Percentiles rank a stretch among this genome's conserved stretches.
Evolutionary conservation across 2,329 filamentous ascomycete genomes (phyloP).

Genomic region (Exophiala viscosa): DNA sequence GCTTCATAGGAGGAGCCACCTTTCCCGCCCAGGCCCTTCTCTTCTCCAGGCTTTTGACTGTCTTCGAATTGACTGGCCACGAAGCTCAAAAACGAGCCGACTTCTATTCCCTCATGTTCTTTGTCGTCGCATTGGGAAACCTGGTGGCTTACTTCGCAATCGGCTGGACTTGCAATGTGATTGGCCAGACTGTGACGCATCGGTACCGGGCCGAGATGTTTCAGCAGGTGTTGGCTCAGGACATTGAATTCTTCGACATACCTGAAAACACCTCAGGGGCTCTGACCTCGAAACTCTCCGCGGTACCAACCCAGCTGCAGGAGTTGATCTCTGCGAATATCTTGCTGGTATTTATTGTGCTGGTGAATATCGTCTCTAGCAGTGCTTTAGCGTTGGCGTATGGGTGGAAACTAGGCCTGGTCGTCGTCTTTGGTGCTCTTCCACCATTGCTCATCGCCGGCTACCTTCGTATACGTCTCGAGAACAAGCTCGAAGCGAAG

Average conservation of each 20-base stretch:
- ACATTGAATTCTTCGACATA: slow-evolving; percentile 34
- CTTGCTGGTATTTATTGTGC: slow-evolving; percentile 46
- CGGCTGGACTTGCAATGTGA: slow-evolving; percentile 33
- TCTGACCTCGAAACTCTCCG: slow-evolving; percentile 30
- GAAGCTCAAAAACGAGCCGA: slow-evolving; percentile 33
- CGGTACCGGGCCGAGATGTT: slow-evolving; percentile 28
- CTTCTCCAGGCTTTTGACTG: slow-evolving; percentile 29
- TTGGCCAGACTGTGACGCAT: slow-evolving; percentile 30
- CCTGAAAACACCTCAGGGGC: slow-evolving; percentile 33
- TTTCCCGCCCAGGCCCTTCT: slow-evolving; percentile 48
- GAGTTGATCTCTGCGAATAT: slow-evolving; percentile 52
- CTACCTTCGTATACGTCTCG: slow-evolving; percentile 49
- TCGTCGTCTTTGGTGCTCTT: slow-evolving; percentile 46
- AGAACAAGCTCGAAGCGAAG: slow-evolving; percentile 46
- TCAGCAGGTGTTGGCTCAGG: slow-evolving; percentile 29
- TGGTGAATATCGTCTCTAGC: slow-evolving; percentile 46
- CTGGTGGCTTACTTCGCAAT: slow-evolving; percentile 39
- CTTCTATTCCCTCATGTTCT: slow-evolving; percentile 48
- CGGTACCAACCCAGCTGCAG: slow-evolving; percentile 37
- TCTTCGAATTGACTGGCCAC: slow-evolving; percentile 27
- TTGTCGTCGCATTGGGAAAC: slow-evolving; percentile 41
- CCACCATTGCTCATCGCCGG: slow-evolving; percentile 46
- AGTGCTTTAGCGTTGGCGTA: slow-evolving; percentile 45
- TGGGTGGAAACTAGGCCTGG: slow-evolving; percentile 49
- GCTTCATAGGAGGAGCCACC: slow-evolving; percentile 37